These are phyloP conservation scores for Ascochyta fabae DNA, from an alignment of 2,329 filamentous ascomycete species.

Conservation along the genomic window DNA sequence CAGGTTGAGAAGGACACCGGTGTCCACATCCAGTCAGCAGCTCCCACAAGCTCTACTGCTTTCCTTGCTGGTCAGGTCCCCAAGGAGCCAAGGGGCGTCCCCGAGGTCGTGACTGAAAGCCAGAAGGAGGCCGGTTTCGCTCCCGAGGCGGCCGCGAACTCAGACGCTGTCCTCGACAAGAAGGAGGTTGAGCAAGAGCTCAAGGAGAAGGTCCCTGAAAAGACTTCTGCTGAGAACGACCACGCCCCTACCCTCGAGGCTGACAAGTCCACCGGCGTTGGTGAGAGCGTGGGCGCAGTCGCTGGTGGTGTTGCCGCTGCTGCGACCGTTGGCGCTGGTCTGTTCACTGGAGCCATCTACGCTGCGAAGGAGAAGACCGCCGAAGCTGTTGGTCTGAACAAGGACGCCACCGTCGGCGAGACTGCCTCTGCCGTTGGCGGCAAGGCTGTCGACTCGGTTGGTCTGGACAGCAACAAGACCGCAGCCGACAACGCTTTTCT, in stretches of 20 bases:
- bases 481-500: conserved; percentile 54
- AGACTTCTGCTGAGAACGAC: conserved; percentile 54
- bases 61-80: conserved; percentile 55
- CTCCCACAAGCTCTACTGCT: conserved; percentile 54
- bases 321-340: conserved; percentile 52
- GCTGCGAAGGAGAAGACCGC: conserved; percentile 44
- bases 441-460: conserved; percentile 44
- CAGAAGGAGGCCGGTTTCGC: conserved; percentile 68
- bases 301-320: conserved; percentile 43
- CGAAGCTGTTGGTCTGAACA: conserved; percentile 48
- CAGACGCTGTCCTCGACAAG: conserved; percentile 74
- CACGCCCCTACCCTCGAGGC: conserved; percentile 26
- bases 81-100: conserved; percentile 53
- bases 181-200: conserved; percentile 73
- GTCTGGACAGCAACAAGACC: conserved; percentile 49
- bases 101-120: conserved; percentile 73
- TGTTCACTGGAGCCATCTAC: conserved; percentile 41
- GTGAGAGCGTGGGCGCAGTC: conserved; percentile 20
- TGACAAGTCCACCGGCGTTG: conserved; percentile 15
- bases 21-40: conserved; percentile 52
- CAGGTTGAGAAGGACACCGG: conserved; percentile 49
- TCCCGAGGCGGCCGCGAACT: conserved; percentile 72
- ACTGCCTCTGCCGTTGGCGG: conserved; percentile 27
- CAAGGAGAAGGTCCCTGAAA: conserved; percentile 68
- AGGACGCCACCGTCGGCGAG: conserved; percentile 46